Evolutionary conservation across 305 asterid genomes (phyloP), one percentile per base, ranked within the genome.

Genomic region (Fraxinus xanthoxyloides): DNA sequence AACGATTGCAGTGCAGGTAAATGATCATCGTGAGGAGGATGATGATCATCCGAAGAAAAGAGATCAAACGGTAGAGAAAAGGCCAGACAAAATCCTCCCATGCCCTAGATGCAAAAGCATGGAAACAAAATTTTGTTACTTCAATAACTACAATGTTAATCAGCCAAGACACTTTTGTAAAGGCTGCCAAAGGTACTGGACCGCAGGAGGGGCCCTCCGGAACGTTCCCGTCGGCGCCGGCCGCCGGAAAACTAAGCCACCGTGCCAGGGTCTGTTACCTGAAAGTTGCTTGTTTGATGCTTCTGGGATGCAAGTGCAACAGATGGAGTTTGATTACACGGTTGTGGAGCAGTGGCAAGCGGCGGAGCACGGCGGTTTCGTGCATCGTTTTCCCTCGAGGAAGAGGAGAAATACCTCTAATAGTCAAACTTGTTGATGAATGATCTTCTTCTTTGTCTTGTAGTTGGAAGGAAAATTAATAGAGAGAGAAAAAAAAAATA

Each of bases 91-190:
- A 89, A 86, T 92, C 77, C 87, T 93, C 59, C 95, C 93, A 1
- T 94, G 98, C 46, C 98, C 98, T 0, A 87, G 98, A 69, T 94
- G 98, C 91, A 93, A 90, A 21, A 93, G 98, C 91, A 92, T 88
- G 97, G 97, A 94, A 15, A 93, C 97, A 9, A 94, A 94, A 73
- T 94, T 94, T 48, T 94, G 98, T 83, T 93, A 93, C 89, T 94
- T 93, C 90, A 94, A 94, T 88, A 95, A 95, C 61, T 95, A 95
- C 90, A 95, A 95, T 79, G 98, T 95, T 59, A 95, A 95, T 77
- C 99, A 95, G 86, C 99, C 99, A 0, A 75, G 99, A 36, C 98
- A 95, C 92, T 95, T 90, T 32, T 95, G 98, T 72, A 92, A 91
- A 84, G 94, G 91, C 46, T 95, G 99, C 82, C 98, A 92, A 76